Base-by-base conservation (phyloP, 371 early-diverging fungal genomes). In the Blastocladiella emersonii region DNA sequence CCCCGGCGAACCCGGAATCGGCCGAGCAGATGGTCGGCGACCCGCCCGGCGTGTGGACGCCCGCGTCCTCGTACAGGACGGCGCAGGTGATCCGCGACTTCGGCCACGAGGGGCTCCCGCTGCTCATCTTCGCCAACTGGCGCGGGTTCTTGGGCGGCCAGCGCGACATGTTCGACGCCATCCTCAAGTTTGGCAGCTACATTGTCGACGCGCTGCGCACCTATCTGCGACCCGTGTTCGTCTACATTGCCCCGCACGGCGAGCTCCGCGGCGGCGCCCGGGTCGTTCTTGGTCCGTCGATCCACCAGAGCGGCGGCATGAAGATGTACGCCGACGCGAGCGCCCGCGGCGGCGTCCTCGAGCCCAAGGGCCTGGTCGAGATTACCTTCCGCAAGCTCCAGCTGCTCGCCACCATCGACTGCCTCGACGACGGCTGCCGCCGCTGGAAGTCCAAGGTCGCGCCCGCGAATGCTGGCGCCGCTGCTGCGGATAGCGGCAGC, bases 91-190 rank as follows among this genome's bases (percentile, higher is more conserved):
- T 99, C 76, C 85, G 87, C 66, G 95, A 98, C 76, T 95, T 98
- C 68, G 95, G 96, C 84, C 88, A 92, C 70, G 99, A 99, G 76
- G 91, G 91, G 68, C 81, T 99, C 64, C 95, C 98, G 25, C 75
- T 98, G 72, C 89, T 99, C 72, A 89, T 99, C 76, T 92, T 99
- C 82, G 98, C 98, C 76, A 98, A 99, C 89, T 99, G 98, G 98
- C 93, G 98, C 80, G 99, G 99, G 62, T 99, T 99, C 86, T 90
- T 90, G 51, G 98, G 98, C 66, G 98, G 98, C 62, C 95, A 96
- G 75, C 90, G 88, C 69, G 98, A 98, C 75, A 97, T 99, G 97
- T 95, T 85, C 82, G 87, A 95, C 70, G 95, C 94, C 74, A 84
- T 98, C 3, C 81, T 99, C 63, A 96, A 98, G 76, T 95, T 88